These are phyloP conservation scores for Xylona heveae DNA, from an alignment of 495 filamentous ascomycete species.

Conservation along the genomic window DNA sequence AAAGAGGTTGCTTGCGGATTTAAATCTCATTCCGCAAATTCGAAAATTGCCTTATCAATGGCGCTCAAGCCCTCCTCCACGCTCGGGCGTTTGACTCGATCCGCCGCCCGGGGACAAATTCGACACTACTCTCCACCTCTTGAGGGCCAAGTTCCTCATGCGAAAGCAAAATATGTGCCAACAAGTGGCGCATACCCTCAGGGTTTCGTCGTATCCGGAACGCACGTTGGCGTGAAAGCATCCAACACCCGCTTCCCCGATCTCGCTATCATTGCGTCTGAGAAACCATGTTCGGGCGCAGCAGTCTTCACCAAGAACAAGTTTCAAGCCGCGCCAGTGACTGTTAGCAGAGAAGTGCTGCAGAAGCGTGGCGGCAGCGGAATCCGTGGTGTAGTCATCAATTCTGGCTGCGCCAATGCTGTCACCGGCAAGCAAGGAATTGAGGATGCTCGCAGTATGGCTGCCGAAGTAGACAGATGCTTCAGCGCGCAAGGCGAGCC, in stretches of 20 bases:
- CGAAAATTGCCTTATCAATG: too few relatives aligned
- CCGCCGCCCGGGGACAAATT: too few relatives aligned
- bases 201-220: slow-evolving; percentile 73
- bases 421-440: slow-evolving; percentile 84
- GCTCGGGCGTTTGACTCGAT: too few relatives aligned
- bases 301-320: slow-evolving; percentile 97
- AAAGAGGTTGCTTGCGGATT: too few relatives aligned
- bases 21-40: too few relatives aligned
- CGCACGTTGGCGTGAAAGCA: slow-evolving; percentile 85
- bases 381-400: slow-evolving; percentile 69
- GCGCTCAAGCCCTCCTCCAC: too few relatives aligned
- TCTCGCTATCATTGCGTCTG: slow-evolving; percentile 71
- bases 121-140: slow-evolving; percentile 18
- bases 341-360: slow-evolving; percentile 54
- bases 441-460: slow-evolving; percentile 79
- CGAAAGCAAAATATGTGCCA: slow-evolving; percentile 66
- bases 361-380: slow-evolving; percentile 41
- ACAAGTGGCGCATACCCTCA: slow-evolving; percentile 67
- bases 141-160: slow-evolving; percentile 14
- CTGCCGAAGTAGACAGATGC: slow-evolving; percentile 46
- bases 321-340: slow-evolving; percentile 90
- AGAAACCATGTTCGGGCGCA: slow-evolving; percentile 72
- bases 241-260: slow-evolving; percentile 77
- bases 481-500: slow-evolving; percentile 17
- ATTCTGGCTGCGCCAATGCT: slow-evolving; percentile 93